These are phyloP conservation scores for Aspergillus pseudoterreus DNA, from an alignment of 2,329 filamentous ascomycete genomes.

Conservation along the genomic window DNA sequence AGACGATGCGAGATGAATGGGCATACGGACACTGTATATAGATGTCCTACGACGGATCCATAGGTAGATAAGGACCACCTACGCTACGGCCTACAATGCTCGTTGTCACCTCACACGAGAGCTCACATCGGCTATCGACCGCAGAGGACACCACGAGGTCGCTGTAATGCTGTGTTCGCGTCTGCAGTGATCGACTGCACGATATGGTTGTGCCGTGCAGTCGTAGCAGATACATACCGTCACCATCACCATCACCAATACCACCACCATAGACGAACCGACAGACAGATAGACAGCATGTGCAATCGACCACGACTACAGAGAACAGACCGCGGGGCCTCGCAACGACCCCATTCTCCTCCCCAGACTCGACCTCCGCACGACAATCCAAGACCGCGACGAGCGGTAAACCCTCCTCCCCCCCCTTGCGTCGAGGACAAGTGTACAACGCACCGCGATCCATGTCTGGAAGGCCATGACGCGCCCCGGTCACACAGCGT, in stretches of 20 bases:
- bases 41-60: background rate
- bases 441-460: background rate
- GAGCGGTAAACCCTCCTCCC: no score
- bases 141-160: background rate
- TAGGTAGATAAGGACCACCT: background rate
- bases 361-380: no score
- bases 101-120: background rate
- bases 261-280: no score
- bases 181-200: background rate
- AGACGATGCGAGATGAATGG: no score
- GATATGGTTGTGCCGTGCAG: background rate
- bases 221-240: no score
- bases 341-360: no score
- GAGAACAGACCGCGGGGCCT: no score
- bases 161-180: background rate
- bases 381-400: no score
- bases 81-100: background rate
- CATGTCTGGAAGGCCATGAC: background rate
- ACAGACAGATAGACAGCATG: no score
- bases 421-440: no score
- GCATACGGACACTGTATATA: background rate
- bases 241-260: no score
- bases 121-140: background rate
- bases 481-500: background rate
- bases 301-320: no score